Base-by-base conservation (phyloP, 2,329 filamentous ascomycete genomes). In the Allantophomopsis lycopodina region DNA sequence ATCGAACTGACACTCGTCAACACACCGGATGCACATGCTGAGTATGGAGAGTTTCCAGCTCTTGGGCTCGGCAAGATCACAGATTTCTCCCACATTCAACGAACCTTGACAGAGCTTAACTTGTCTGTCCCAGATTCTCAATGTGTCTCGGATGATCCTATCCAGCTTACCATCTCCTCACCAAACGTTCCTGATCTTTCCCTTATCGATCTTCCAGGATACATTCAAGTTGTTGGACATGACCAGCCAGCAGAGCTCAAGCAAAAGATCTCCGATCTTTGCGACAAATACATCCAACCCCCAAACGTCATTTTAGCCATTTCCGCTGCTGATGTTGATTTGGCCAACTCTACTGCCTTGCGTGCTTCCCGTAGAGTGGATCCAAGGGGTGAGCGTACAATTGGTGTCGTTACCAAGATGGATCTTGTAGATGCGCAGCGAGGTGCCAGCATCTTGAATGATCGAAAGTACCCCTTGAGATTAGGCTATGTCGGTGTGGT, bases 331-430 rank as follows among this genome's bases (percentile, higher is more conserved):
- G 91, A 98, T 60, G 91, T 98, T 14, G 91, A 98, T 65, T 62
- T 98, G 42, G 91, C 91, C 16, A 98, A 98, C 59, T 98, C 91
- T 1, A 91, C 91, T 6, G 88, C 91, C 5, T 63, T 98, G 17
- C 73, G 88, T 50, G 87, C 91, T 14, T 94, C 88, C 49, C 75
- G 91, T 46, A 75, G 89, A 49, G 88, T 96, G 20, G 91, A 98
- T 53, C 91, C 91, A 1, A 73, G 91, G 44, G 91, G 91, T 40
- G 91, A 98, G 62, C 74, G 91, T 45, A 98, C 91, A 0, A 98
- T 98, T 54, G 91, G 91, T 35, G 91, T 98, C n/a, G 80, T 98
- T 33, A 98, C 91, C 3, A 98, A 98, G 64, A 95, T 98, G 89
- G 91, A 98, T 53, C 69, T 98, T 16, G 88, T 98, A 7, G 89